Base-by-base conservation (phyloP, 2,329 filamentous ascomycete genomes). In the Cordyceps militaris region DNA sequence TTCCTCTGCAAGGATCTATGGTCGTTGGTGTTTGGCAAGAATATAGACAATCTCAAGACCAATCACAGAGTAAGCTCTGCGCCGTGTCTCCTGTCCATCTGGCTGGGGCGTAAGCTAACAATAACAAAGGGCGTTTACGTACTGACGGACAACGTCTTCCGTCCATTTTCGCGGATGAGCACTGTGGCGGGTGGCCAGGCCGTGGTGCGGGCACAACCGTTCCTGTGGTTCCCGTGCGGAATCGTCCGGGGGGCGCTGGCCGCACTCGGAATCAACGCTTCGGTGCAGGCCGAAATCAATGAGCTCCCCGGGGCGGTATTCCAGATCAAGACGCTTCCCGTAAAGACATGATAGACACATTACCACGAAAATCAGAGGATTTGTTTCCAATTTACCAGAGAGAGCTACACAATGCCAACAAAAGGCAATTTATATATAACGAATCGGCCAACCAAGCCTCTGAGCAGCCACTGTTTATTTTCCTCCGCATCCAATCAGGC, bases 1-100 rank as follows among this genome's bases (percentile, higher is more conserved):
- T 97, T 99, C 69, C 79, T 99, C 51, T 99, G 94, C 82, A 99
- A 99, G 77, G 94, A 99, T 71, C 80, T 99, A 46, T 99, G 94
- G 94, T 91, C 85, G 34, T 79, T 97, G 21, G 83, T 97, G 16
- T 99, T 97, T 73, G 83, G 89, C 70, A 99, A 99, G 74, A 95
- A 97, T 72, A 90, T 99, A 68, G 94, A 99, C 73, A 99, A 99
- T 70, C 80, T 99, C 48, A 99, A 99, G 75, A 99, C 94, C 9
- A 99, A 99, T 69, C 94, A 99, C 71, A 80, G 94, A 66, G 88
- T 91, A 76, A 19, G 40, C 34, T 14, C 7, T 19, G 40, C 40
- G 14, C 21, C 1, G 21, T n/a, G n/a, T n/a, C 40, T 23, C 40
- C 8, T 21, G 5, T 14, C n/a, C n/a, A 7, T 44, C 23, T 32